These are phyloP conservation scores for Leishmania amazonensis DNA, from an alignment of 208 protist species.

Conservation along the genomic window DNA sequence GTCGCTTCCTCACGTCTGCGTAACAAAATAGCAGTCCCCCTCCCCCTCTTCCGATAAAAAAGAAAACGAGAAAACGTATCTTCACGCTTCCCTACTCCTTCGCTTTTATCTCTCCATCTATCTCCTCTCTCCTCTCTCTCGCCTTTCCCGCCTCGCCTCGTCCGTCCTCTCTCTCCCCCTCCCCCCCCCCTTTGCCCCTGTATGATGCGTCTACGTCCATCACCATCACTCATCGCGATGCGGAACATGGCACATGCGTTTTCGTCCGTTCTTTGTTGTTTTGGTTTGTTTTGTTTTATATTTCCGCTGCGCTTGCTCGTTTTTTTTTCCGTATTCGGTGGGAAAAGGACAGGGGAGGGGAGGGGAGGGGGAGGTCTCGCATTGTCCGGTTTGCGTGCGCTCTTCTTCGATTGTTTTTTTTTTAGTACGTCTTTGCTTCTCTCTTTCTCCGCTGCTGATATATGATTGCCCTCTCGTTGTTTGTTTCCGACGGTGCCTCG, in stretches of 20 bases:
- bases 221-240: neutral
- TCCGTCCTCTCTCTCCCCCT: too few species aligned
- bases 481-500: neutral
- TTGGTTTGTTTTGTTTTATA: too few species aligned
- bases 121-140: neutral
- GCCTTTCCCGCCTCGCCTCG: too few species aligned
- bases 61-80: neutral
- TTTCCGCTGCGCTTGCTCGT: too few species aligned
- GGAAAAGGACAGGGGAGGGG: too few species aligned
- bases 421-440: neutral
- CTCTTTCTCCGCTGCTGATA: neutral
- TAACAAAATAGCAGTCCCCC: too few species aligned
- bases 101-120: neutral
- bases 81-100: slow-evolving; percentile 10
- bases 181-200: neutral
- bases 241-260: neutral
- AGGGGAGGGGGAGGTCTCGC: too few species aligned
- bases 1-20: too few species aligned
- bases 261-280: neutral
- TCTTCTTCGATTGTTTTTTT: neutral
- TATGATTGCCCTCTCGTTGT: neutral
- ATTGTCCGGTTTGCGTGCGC: neutral
- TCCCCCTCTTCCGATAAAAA: too few species aligned
- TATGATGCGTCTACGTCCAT: neutral
- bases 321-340: too few species aligned